Evolutionary conservation across 192 early-diverging fungal genomes (phyloP), one percentile per base, ranked within the genome.

Genomic region (Thoreauomyces humboldtii): DNA sequence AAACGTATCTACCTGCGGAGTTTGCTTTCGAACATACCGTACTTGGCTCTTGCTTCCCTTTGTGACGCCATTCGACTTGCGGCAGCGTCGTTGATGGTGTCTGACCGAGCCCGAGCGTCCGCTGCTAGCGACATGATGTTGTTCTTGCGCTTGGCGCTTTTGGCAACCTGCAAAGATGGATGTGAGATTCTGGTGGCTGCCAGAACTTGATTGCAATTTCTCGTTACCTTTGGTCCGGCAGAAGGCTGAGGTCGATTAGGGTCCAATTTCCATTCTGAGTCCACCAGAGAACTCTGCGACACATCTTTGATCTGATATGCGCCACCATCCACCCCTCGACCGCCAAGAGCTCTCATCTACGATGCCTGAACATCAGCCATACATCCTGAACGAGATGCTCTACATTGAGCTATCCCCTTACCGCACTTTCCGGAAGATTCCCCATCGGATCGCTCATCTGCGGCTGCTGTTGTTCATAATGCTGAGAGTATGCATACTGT

Each of bases 71-170:
- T 58, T 9, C 54, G 22, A 12, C 29, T 15, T 11, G 69, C 59
- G 11, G 60, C 41, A 24, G 31, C 25, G 9, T 70, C 69, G 15
- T 25, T 35, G 21, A 70, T 27, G 0, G 37, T 33, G 12, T 54
- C 35, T 33, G 41, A 24, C 21, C 61, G 60, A 24, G 7, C 28
- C 25, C 32, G 41, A 0, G 69, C 69, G 17, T 70, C 61, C 5
- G 43, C 71, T 12, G 69, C 69, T 5, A 70, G 43, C 0, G 69
- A 63, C 54, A 57, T 70, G 61, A 70, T 62, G 55, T 28, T 63
- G 34, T 70, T 60, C 19, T 69, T 69, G 2, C 67, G 57, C 51
- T 69, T 69, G 24, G 7, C 24, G 19, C 37, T 55, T 31, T 61
- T 61, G 7, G 22, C n/a, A n/a, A 57, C 33, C 25, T 52, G 50